Conservation (phyloP, 177 flowering plant genomes). For the Vitis hybrid region DNA sequence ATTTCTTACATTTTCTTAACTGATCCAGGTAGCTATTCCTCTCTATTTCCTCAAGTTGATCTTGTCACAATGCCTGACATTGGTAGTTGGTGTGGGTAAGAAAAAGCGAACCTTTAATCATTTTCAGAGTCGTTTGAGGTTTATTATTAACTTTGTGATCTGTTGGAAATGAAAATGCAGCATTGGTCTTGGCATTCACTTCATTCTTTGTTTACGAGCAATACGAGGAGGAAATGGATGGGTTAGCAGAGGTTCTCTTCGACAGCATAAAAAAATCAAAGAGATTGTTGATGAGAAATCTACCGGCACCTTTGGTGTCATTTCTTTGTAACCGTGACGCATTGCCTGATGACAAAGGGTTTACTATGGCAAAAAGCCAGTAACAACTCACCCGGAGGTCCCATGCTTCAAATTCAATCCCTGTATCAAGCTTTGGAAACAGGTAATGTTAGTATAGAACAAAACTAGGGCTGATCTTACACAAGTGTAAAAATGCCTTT, state of each 20-base stretch:
- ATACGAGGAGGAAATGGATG: conserved; percentile 66
- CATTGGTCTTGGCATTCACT: conserved; percentile 57
- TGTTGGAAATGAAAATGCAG: conserved; percentile 38
- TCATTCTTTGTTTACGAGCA: conserved; percentile 73
- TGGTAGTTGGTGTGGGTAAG: conserved; percentile 57
- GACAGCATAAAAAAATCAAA: conserved; percentile 20
- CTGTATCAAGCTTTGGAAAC: neutral
- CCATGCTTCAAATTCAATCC: neutral
- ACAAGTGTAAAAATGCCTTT: no score
- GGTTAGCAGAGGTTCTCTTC: conserved; percentile 18
- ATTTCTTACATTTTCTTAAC: conserved; percentile 1
- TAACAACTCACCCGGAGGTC: neutral
- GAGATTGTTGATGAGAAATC: conserved; percentile 26
- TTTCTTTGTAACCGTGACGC: conserved; percentile 17
- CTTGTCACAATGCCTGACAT: conserved; percentile 32
- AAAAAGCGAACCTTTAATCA: neutral
- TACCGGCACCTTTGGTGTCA: conserved; percentile 33
- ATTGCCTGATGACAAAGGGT: conserved; percentile 11
- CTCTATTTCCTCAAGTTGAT: conserved; percentile 52
- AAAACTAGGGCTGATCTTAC: no score
- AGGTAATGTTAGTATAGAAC: no score
- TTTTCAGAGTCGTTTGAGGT: neutral
- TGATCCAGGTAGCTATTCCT: conserved; percentile 42
- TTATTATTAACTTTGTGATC: neutral
- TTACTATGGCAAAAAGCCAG: conserved; percentile 2